phyloP scores from a whole-genome alignment of 116 monocot species.

The Iris pallida region DNA sequence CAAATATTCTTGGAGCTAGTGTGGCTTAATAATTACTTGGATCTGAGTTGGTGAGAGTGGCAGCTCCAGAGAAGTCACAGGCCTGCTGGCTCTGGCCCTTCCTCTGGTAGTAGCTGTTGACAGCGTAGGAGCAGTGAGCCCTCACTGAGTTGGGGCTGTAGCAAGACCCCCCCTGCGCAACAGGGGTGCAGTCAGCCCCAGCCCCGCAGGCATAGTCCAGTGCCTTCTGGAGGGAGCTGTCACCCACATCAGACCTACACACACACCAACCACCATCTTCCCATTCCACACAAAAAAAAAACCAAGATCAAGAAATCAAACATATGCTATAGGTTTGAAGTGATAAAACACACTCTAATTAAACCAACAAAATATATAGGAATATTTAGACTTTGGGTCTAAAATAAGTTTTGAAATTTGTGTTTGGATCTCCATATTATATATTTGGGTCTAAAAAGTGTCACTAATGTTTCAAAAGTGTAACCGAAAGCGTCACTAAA shows the following conservation, averaged over 20 bases:
- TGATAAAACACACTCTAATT: neutral
- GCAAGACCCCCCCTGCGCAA: constrained; percentile 32
- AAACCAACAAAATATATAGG: neutral
- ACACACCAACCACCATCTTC: constrained; percentile 44
- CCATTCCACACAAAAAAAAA: neutral
- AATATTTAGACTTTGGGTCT: neutral
- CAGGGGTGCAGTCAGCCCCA: constrained; percentile 51
- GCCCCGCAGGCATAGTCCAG: constrained; percentile 54
- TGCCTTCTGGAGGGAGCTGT: constrained; percentile 24
- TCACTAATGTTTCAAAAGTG: too few species aligned
- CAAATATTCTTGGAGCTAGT: neutral
- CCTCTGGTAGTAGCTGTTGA: constrained; percentile 42
- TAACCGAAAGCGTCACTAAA: too few species aligned
- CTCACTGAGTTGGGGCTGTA: constrained; percentile 36
- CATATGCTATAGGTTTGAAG: neutral
- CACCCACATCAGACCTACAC: constrained; percentile 19
- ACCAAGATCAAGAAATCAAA: neutral
- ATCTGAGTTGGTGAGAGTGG: constrained; percentile 27
- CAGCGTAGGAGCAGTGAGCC: constrained; percentile 48
- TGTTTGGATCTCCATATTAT: too few species aligned
- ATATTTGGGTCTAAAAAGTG: too few species aligned
- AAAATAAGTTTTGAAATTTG: too few species aligned
- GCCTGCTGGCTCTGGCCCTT: constrained; percentile 27
- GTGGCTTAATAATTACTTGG: constrained; percentile 21
- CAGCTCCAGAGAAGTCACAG: constrained; percentile 42